Conservation (phyloP, 2,329 filamentous ascomycete species). For the Cladorrhinum sp. region DNA sequence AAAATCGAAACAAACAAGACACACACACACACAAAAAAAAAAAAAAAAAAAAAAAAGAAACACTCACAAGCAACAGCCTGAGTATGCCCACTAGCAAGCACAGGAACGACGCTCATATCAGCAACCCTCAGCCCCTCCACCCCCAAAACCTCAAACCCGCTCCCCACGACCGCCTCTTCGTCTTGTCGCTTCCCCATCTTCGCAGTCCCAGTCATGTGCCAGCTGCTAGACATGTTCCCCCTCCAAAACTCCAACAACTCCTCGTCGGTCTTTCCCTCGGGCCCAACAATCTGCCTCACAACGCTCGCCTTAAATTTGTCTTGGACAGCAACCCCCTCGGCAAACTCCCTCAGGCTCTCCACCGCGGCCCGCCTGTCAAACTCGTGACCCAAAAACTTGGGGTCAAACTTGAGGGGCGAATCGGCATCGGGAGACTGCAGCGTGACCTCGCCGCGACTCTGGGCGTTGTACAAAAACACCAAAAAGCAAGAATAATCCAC, state of each 20-base stretch:
- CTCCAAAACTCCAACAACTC: slow-evolving; percentile 48
- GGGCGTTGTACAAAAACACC: slow-evolving; percentile 52
- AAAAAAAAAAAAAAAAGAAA: neutral
- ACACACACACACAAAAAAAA: too few species aligned
- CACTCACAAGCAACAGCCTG: slow-evolving; percentile 47
- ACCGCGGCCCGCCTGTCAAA: slow-evolving; percentile 53
- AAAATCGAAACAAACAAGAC: neutral
- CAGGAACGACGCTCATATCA: slow-evolving; percentile 51
- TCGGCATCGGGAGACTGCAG: slow-evolving; percentile 51
- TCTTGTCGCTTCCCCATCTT: slow-evolving; percentile 52
- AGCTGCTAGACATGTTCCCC: slow-evolving; percentile 44
- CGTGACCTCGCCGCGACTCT: slow-evolving; percentile 49
- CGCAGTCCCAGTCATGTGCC: slow-evolving; percentile 55
- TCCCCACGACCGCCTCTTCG: slow-evolving; percentile 46
- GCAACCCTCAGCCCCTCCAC: slow-evolving; percentile 47
- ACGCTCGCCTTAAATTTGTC: slow-evolving; percentile 44
- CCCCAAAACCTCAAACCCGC: slow-evolving; percentile 46
- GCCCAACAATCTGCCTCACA: slow-evolving; percentile 39
- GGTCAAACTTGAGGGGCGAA: slow-evolving; percentile 50
- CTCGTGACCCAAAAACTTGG: slow-evolving; percentile 49
- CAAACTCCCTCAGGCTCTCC: slow-evolving; percentile 44
- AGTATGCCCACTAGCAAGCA: slow-evolving; percentile 49
- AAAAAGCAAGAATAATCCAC: slow-evolving; percentile 39
- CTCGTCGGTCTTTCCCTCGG: slow-evolving; percentile 46
- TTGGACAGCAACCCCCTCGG: slow-evolving; percentile 39